Evolutionary conservation across 805 yeast genomes (phyloP), one percentile per base, ranked within the genome.

Genomic region (Lipomyces anomalus): DNA sequence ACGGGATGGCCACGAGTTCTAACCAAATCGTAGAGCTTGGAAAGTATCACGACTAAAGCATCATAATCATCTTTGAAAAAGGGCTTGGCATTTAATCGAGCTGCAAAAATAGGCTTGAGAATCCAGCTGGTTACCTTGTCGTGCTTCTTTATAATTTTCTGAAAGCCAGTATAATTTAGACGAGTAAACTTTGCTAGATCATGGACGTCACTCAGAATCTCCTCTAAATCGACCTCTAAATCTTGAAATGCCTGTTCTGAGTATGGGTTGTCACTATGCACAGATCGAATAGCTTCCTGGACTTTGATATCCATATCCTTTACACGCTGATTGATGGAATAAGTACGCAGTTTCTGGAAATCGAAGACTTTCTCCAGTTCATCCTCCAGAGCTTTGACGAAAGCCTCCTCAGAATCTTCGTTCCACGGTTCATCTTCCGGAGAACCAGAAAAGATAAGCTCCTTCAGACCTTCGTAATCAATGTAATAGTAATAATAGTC

Each of bases 1-100:
- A 87, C 85, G 11, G 98, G 97, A 62, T 87, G 84, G 58, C 98
- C 98, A 57, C 95, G 78, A 1, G 97, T 92, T 65, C 97, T 79
- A 23, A 92, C 97, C 51, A 90, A 68, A 64, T 92, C 97, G 60
- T 92, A 90, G 42, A 86, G 72, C 58, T 80, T 84, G 3, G 97
- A 87, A 48, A 92, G 76, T 64, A 87, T 85, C 40, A 92, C 95
- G 48, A 92, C 88, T 57, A 90, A 69, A 22, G 74, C 75, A 64
- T 92, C 98, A 63, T 88, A 87, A 65, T 92, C 88, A 63, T 89
- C 96, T 66, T 90, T 90, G 75, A 83, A 92, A 65, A 92, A 92
- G 0, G 98, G 95, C 64, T 90, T 92, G 22, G 97, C 74, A 61
- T 90, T 87, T 63, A 92, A 76, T 59, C 97, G 76, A 22, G 84